These are phyloP conservation scores for Beauveria australis DNA, from an alignment of 2,329 filamentous ascomycete species.

Conservation along the genomic window DNA sequence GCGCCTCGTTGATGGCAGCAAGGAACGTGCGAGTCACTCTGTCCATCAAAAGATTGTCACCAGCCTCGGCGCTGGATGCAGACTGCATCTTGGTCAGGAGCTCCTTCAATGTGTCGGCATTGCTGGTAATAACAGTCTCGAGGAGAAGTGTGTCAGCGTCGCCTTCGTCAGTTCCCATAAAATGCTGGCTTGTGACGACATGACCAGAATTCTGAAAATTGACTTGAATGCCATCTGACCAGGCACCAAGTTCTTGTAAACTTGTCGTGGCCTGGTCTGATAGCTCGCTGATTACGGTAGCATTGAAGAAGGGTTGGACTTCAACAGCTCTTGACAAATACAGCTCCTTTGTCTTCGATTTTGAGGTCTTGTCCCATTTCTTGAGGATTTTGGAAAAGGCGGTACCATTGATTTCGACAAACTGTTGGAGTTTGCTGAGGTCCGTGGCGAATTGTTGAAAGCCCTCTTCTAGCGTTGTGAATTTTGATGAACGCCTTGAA, in stretches of 20 bases:
- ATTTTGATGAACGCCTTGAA: conserved; percentile 84
- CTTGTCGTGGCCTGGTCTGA: conserved; percentile 97
- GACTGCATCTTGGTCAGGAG: conserved; percentile 66
- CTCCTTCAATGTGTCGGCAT: conserved; percentile 68
- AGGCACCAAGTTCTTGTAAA: conserved; percentile 86
- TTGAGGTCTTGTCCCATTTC: conserved; percentile 99
- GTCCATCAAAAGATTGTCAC: conserved; percentile 52
- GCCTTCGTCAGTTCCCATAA: conserved; percentile 71
- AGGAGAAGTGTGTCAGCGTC: conserved; percentile 84
- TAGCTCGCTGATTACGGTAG: conserved; percentile 90
- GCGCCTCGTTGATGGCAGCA: conserved; percentile 78
- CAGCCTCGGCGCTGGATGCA: conserved; percentile 42
- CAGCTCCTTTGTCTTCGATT: conserved; percentile 95
- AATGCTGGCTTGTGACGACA: conserved; percentile 56
- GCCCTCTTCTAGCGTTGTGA: conserved; percentile 90
- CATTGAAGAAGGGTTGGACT: conserved; percentile 96
- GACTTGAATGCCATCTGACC: conserved; percentile 93
- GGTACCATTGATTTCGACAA: conserved; percentile 95
- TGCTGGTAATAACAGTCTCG: conserved; percentile 77
- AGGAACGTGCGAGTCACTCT: conserved; percentile 85
- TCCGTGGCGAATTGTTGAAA: conserved; percentile 97
- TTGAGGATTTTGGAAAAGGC: conserved; percentile 98
- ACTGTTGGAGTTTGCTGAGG: conserved; percentile 95
- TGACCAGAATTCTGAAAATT: conserved; percentile 63
- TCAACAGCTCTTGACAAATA: conserved; percentile 94